Conservation (phyloP, 1,284 basidiomycete genomes). For the Termitomyces sp. region DNA sequence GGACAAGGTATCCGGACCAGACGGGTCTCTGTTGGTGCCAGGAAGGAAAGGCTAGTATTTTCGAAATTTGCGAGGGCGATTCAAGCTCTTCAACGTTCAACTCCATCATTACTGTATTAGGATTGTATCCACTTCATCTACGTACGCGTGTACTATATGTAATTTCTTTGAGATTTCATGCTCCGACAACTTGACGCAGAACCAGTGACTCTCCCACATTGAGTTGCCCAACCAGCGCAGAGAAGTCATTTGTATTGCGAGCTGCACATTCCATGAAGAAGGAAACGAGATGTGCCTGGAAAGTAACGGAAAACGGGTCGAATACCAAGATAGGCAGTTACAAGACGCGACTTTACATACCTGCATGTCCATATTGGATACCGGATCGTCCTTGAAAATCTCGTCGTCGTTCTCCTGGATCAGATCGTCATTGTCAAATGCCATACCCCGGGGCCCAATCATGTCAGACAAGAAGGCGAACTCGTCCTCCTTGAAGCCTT, state of each 20-base stretch:
- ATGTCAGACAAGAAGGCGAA: slow-evolving; percentile 66
- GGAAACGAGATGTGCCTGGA: slow-evolving; percentile 58
- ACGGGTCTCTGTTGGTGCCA: no score
- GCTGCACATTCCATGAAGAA: slow-evolving; percentile 37
- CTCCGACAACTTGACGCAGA: slow-evolving; percentile 14
- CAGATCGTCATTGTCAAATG: slow-evolving; percentile 70
- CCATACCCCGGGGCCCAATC: slow-evolving; percentile 61
- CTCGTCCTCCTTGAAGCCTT: slow-evolving; percentile 58
- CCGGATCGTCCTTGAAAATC: slow-evolving; percentile 81
- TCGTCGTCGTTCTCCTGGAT: slow-evolving; percentile 74
- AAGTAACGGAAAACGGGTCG: not conserved
- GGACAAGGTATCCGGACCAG: no score
- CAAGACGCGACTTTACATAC: slow-evolving; percentile 38
- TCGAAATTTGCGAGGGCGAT: no score
- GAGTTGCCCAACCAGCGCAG: slow-evolving; percentile 16
- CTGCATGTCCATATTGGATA: slow-evolving; percentile 86
- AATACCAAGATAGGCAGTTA: not conserved
- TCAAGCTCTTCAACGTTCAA: no score
- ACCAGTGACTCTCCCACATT: slow-evolving; percentile 19
- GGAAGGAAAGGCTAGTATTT: no score
- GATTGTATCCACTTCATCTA: not conserved
- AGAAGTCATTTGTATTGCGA: slow-evolving; percentile 18
- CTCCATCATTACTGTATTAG: not conserved
- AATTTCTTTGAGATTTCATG: slow-evolving; percentile 2
- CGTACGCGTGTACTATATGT: not conserved